phyloP scores from a whole-genome alignment of 2,329 filamentous ascomycete genomes.

The Monosporascus ibericus region DNA sequence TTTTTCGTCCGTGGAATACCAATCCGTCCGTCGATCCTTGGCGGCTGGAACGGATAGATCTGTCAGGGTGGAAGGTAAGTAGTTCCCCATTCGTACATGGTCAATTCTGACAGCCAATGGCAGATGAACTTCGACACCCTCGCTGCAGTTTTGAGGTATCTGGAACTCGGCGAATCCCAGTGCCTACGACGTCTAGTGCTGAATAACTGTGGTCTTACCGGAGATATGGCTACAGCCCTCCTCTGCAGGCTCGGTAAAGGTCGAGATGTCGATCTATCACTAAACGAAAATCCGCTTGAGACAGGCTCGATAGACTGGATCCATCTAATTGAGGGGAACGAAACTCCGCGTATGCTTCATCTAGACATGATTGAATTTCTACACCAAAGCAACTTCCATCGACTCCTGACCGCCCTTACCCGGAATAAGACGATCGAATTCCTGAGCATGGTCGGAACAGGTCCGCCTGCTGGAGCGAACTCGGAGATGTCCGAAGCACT shows the following conservation, averaged over 20 bases:
- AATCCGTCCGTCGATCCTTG: slow-evolving; percentile 29
- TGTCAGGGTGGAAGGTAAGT: slow-evolving; percentile 48
- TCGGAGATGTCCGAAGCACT: slow-evolving; percentile 42
- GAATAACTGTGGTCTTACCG: slow-evolving; percentile 47
- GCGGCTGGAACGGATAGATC: slow-evolving; percentile 46
- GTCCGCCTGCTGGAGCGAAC: slow-evolving; percentile 40
- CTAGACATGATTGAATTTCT: slow-evolving; percentile 54
- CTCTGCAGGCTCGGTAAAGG: slow-evolving; percentile 44
- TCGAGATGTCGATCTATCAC: slow-evolving; percentile 40
- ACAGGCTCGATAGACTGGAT: slow-evolving; percentile 45
- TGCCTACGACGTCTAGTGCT: slow-evolving; percentile 39
- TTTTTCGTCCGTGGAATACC: slow-evolving; percentile 39
- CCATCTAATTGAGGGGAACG: slow-evolving; percentile 38
- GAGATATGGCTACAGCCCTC: slow-evolving; percentile 42
- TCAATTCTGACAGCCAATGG: slow-evolving; percentile 3
- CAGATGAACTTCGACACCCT: slow-evolving; percentile 46
- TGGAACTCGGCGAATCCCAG: slow-evolving; percentile 33
- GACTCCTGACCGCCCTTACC: slow-evolving; percentile 43
- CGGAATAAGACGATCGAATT: slow-evolving; percentile 44
- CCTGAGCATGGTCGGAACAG: slow-evolving; percentile 49
- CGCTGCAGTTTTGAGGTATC: slow-evolving; percentile 38
- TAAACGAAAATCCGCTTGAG: slow-evolving; percentile 49
- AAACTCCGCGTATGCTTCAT: slow-evolving; percentile 44
- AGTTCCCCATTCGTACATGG: not conserved
- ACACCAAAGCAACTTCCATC: slow-evolving; percentile 44